phyloP scores from a whole-genome alignment of 768 basidiomycete genomes.

The Gautieria morchelliformis region DNA sequence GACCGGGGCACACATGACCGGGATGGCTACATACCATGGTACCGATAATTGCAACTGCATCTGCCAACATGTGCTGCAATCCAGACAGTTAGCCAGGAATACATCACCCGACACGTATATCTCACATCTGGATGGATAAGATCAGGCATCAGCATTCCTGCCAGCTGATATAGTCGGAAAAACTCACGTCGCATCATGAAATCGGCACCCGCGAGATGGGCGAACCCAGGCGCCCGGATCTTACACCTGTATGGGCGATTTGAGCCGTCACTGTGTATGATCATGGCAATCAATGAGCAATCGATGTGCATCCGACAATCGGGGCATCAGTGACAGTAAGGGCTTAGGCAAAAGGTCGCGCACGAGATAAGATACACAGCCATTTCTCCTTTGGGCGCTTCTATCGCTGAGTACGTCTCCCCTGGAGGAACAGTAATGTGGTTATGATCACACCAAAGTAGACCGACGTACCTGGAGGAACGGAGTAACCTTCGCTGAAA shows the following conservation, averaged over 20 bases:
- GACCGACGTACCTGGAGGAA: constrained; percentile 57
- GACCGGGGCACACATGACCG: constrained; percentile 2
- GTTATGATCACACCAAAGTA: not conserved
- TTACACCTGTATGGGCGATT: constrained; percentile 96
- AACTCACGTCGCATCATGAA: constrained; percentile 93
- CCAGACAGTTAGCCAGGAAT: constrained; percentile 27
- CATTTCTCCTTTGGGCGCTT: constrained; percentile 99
- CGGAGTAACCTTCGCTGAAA: constrained; percentile 94
- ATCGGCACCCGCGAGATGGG: constrained; percentile 90
- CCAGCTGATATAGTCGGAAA: not conserved
- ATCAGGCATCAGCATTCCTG: not conserved
- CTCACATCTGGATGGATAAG: constrained; percentile 31
- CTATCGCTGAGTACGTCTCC: constrained; percentile 95
- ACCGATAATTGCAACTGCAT: constrained; percentile 94
- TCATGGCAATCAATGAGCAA: not conserved
- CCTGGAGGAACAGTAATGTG: constrained; percentile 14
- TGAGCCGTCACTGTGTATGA: constrained; percentile 62
- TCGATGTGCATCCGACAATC: not conserved
- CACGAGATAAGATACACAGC: constrained; percentile 95
- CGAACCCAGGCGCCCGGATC: constrained; percentile 94
- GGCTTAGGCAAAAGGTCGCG: constrained; percentile 21
- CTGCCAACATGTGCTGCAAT: constrained; percentile 76
- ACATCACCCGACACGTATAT: constrained; percentile 4
- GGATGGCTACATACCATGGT: constrained; percentile 64
- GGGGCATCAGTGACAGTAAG: not conserved